Evolutionary conservation across 2,329 filamentous ascomycete species (phyloP).

Genomic region (Xylaria sp.): DNA sequence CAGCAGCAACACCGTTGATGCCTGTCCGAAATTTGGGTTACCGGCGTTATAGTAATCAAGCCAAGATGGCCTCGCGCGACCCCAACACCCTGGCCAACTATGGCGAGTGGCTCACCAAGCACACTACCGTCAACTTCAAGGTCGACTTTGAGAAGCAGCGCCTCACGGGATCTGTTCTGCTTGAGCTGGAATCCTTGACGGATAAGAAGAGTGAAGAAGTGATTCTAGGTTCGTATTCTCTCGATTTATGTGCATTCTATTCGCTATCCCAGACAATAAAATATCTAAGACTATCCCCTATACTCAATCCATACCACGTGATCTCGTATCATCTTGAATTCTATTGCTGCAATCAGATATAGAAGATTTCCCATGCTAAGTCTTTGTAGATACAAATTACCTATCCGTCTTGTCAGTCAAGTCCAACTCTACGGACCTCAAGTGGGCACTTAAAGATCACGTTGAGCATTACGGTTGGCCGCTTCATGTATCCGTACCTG

Average conservation of each 20-base stretch:
- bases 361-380: background rate
- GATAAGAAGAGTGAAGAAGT: slow-evolving; percentile 76
- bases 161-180: slow-evolving; percentile 75
- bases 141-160: slow-evolving; percentile 83
- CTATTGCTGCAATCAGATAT: background rate
- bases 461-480: slow-evolving; percentile 77
- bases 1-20: slow-evolving; percentile 18
- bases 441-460: slow-evolving; percentile 74
- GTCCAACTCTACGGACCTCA: slow-evolving; percentile 65
- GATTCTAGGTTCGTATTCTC: slow-evolving; percentile 57
- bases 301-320: background rate
- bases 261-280: too few species aligned
- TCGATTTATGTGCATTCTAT: too few species aligned
- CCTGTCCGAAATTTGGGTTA: slow-evolving; percentile 27
- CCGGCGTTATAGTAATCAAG: slow-evolving; percentile 12
- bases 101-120: slow-evolving; percentile 81
- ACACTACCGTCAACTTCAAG: slow-evolving; percentile 80
- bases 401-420: slow-evolving; percentile 75
- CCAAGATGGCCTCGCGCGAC: slow-evolving; percentile 63
- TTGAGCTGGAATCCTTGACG: slow-evolving; percentile 79
- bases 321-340: background rate
- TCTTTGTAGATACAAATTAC: slow-evolving; percentile 72
- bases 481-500: slow-evolving; percentile 67
- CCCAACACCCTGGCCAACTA: slow-evolving; percentile 94
- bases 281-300: background rate